A percentile compares a stretch with the other conserved stretches of the same genome.
Evolutionary conservation across 2,329 filamentous ascomycete species (phyloP).

Genomic region (Nannizziopsis barbatae): DNA sequence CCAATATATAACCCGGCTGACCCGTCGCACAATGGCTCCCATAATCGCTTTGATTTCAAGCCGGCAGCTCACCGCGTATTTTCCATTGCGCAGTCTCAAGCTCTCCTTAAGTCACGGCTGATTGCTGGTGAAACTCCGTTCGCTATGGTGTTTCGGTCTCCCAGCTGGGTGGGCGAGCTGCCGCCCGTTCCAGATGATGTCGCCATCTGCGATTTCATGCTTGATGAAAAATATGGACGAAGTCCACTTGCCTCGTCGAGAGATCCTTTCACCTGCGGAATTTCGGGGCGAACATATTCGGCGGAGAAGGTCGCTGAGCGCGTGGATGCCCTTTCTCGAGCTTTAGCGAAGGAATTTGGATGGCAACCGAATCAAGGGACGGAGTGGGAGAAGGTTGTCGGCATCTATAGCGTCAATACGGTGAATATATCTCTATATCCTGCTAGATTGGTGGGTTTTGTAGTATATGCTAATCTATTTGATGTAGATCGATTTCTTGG

Average conservation of each 20-base stretch:
- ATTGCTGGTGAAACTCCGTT: background rate
- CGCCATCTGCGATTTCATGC: slow-evolving; percentile 65
- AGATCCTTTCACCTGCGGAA: slow-evolving; percentile 65
- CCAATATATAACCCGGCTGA: too few relatives aligned
- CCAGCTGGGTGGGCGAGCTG: slow-evolving; percentile 30
- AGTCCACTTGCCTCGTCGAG: slow-evolving; percentile 50
- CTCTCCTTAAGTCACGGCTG: background rate
- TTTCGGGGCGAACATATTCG: slow-evolving; percentile 58
- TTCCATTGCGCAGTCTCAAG: background rate
- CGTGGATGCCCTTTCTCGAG: slow-evolving; percentile 56
- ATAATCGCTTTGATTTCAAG: background rate
- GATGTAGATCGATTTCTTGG: slow-evolving; percentile 58
- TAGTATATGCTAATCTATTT: background rate
- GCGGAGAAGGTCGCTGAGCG: slow-evolving; percentile 53
- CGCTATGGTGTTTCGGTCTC: slow-evolving; percentile 39
- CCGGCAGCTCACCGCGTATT: background rate
- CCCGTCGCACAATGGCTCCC: too few relatives aligned
- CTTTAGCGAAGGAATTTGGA: slow-evolving; percentile 57
- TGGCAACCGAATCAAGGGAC: slow-evolving; percentile 59
- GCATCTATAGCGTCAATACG: slow-evolving; percentile 68
- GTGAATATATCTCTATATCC: slow-evolving; percentile 37
- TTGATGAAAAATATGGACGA: slow-evolving; percentile 59
- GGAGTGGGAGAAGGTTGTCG: slow-evolving; percentile 73
- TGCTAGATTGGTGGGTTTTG: background rate
- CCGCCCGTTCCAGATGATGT: slow-evolving; percentile 60